Conservation (phyloP, 2,329 filamentous ascomycete genomes). For the Pyricularia sp. region DNA sequence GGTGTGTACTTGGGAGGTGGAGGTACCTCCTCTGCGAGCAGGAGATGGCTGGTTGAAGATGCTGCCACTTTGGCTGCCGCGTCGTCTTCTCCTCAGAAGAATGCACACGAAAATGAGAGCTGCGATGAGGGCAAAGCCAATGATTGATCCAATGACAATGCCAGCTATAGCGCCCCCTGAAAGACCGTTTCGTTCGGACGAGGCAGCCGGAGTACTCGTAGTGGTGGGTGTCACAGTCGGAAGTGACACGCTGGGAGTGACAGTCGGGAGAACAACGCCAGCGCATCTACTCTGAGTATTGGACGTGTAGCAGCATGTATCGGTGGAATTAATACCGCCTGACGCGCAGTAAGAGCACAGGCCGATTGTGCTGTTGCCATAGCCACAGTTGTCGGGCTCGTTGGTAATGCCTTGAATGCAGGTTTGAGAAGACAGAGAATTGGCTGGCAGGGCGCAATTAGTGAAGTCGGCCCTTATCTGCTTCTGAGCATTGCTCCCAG, state of each 20-base stretch:
- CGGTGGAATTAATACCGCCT: constrained; percentile 80
- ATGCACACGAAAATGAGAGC: constrained; percentile 58
- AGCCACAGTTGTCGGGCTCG: constrained; percentile 81
- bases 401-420: constrained; percentile 71
- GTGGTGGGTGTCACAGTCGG: constrained; percentile 29
- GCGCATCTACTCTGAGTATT: constrained; percentile 61
- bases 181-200: constrained; percentile 29
- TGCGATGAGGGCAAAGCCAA: constrained; percentile 56
- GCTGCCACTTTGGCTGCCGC: constrained; percentile 51
- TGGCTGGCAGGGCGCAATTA: constrained; percentile 71
- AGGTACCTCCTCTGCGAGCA: constrained; percentile 31
- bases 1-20: constrained; percentile 19
- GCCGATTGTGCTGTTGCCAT: constrained; percentile 54
- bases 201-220: constrained; percentile 13
- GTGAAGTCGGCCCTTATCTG: constrained; percentile 88
- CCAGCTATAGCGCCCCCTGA: constrained; percentile 85
- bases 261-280: constrained; percentile 64
- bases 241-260: constrained; percentile 55
- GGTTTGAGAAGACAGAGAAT: constrained; percentile 55
- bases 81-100: constrained; percentile 35
- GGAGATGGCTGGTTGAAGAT: constrained; percentile 86
- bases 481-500: constrained; percentile 50
- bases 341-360: constrained; percentile 78
- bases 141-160: constrained; percentile 69
- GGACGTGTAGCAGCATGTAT: constrained; percentile 84